These are phyloP conservation scores for Fusarium veterinarium DNA, from an alignment of 2,329 filamentous ascomycete genomes.

Conservation along the genomic window DNA sequence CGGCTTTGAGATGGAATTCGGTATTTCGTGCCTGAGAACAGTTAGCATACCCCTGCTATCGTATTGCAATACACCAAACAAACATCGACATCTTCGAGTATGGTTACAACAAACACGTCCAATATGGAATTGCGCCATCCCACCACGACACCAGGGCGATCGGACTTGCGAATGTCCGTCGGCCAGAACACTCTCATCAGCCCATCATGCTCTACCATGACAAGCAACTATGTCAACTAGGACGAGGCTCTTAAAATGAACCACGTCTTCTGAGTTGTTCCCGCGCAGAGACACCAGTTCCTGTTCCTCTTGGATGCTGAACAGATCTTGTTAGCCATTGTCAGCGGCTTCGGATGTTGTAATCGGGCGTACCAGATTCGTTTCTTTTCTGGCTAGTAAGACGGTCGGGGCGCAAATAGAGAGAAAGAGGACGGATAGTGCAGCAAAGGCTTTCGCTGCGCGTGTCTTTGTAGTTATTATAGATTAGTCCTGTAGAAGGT, in stretches of 20 bases:
- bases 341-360: slow-evolving; percentile 31
- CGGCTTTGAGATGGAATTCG: slow-evolving; percentile 86
- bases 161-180: slow-evolving; percentile 79
- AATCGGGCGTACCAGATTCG: slow-evolving; percentile 73
- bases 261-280: slow-evolving; percentile 95
- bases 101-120: slow-evolving; percentile 89
- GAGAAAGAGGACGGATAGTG: slow-evolving; percentile 87
- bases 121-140: slow-evolving; percentile 95
- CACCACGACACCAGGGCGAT: slow-evolving; percentile 85
- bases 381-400: slow-evolving; percentile 83
- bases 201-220: slow-evolving; percentile 82
- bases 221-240: slow-evolving; percentile 50
- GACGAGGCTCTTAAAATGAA: slow-evolving; percentile 76
- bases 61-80: slow-evolving; percentile 45
- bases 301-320: slow-evolving; percentile 84
- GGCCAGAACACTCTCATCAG: slow-evolving; percentile 99
- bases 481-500: slow-evolving; percentile 4
- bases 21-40: slow-evolving; percentile 75
- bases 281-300: slow-evolving; percentile 88
- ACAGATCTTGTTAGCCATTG: slow-evolving; percentile 31
- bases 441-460: slow-evolving; percentile 84
- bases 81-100: slow-evolving; percentile 92
- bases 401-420: slow-evolving; percentile 86
- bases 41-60: slow-evolving; percentile 40
- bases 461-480: slow-evolving; percentile 69